Conservation (phyloP, 2,329 filamentous ascomycete genomes). For the Penicillium frequentans region DNA sequence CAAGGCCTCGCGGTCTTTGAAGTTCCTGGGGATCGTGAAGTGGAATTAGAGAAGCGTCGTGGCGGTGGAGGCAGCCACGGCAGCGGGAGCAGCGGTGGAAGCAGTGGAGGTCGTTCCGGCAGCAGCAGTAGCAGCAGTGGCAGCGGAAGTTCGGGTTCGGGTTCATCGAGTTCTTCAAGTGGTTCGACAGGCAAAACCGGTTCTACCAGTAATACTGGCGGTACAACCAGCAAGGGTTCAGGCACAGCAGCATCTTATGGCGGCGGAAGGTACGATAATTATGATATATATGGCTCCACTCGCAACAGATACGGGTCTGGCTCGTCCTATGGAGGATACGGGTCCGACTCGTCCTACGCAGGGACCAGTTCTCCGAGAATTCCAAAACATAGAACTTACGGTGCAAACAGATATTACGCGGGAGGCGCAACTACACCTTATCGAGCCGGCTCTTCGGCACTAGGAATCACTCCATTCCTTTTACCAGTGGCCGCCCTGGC, state of each 20-base stretch:
- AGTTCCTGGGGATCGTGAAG: constrained; percentile 6
- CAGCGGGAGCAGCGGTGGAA: background rate
- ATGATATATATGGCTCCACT: background rate
- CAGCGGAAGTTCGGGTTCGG: constrained; percentile 19
- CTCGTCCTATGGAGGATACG: background rate
- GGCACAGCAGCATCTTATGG: constrained; percentile 15
- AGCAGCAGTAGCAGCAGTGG: constrained; percentile 26
- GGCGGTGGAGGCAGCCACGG: constrained; percentile 44
- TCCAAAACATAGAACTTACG: constrained; percentile 42
- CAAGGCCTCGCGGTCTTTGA: constrained; percentile 17
- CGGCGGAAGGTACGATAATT: constrained; percentile 21
- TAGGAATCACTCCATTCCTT: constrained; percentile 52
- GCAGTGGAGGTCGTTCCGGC: constrained; percentile 15
- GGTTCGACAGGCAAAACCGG: constrained; percentile 20
- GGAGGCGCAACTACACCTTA: constrained; percentile 43
- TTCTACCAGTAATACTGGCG: constrained; percentile 23
- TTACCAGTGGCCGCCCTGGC: constrained; percentile 48
- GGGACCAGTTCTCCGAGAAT: background rate
- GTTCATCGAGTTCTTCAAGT: constrained; percentile 22
- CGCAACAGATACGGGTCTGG: background rate
- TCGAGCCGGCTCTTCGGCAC: constrained; percentile 36
- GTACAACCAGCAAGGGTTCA: constrained; percentile 26
- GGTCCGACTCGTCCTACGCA: background rate
- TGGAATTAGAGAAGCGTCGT: constrained; percentile 48
- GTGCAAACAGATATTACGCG: constrained; percentile 54